Conservation (phyloP, 257 asterid genomes). For the Penstemon newberryi region DNA sequence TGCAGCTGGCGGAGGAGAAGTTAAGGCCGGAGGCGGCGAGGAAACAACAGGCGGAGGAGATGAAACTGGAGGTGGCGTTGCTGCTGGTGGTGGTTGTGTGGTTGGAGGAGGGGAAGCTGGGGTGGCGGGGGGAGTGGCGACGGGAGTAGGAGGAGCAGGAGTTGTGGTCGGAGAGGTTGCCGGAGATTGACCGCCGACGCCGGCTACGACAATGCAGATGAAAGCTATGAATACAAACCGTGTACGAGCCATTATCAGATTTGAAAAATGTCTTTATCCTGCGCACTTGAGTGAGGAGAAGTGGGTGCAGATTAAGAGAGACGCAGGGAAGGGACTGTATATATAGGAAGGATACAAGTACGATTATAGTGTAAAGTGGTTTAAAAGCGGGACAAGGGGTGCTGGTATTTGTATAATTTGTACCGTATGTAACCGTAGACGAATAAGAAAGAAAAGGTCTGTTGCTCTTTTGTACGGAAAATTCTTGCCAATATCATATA, state of each 20-base stretch:
- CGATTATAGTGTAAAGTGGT: not conserved
- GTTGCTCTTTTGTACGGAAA: too few relatives aligned
- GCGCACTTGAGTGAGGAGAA: not conserved
- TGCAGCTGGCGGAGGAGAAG: conserved; percentile 42
- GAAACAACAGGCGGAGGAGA: conserved; percentile 29
- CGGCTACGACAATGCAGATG: conserved; percentile 45
- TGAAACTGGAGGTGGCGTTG: conserved; percentile 32
- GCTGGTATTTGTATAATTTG: not conserved
- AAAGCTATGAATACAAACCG: conserved; percentile 28
- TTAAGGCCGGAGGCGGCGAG: conserved; percentile 29
- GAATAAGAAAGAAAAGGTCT: not conserved
- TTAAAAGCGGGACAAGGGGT: conserved; percentile 12
- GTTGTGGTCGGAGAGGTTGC: conserved; percentile 38
- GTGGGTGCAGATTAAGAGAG: conserved; percentile 24
- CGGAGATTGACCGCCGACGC: conserved; percentile 51
- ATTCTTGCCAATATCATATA: too few relatives aligned
- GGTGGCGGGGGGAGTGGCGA: conserved; percentile 8
- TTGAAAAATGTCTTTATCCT: not conserved
- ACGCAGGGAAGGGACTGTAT: not conserved
- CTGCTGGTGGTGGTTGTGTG: conserved; percentile 27
- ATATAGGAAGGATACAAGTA: conserved; percentile 26
- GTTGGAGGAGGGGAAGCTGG: conserved; percentile 33
- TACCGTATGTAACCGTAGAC: conserved; percentile 11
- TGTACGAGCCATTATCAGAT: conserved; percentile 35
- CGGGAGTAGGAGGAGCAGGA: conserved; percentile 28